These are phyloP conservation scores for Cyathus striatus DNA, from an alignment of 768 basidiomycete species.

Conservation along the genomic window DNA sequence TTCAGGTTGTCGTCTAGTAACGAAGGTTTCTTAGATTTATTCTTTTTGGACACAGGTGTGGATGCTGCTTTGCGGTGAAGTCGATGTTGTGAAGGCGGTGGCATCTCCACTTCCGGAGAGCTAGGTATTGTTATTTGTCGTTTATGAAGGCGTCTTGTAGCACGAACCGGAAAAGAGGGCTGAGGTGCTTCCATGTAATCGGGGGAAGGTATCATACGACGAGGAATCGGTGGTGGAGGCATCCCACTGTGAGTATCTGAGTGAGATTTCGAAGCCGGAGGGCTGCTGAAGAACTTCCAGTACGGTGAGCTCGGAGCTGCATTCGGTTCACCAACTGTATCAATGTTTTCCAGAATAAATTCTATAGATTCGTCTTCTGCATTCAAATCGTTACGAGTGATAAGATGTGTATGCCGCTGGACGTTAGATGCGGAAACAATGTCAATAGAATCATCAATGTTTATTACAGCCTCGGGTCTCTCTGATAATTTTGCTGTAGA, in stretches of 20 bases:
- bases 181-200: constrained; percentile 12
- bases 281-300: neutral
- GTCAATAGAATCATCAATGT: neutral
- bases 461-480: no score
- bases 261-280: no score
- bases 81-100: constrained; percentile 31
- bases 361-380: constrained; percentile 22
- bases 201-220: constrained; percentile 1
- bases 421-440: neutral
- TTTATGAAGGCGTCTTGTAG: constrained; percentile 13
- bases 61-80: constrained; percentile 28
- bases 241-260: constrained; percentile 11
- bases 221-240: constrained; percentile 22
- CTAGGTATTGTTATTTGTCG: constrained; percentile 25
- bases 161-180: constrained; percentile 22
- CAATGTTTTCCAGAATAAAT: constrained; percentile 4
- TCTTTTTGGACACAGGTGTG: constrained; percentile 15
- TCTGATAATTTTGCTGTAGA: no score
- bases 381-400: constrained; percentile 5
- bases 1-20: constrained; percentile 21
- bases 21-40: constrained; percentile 17
- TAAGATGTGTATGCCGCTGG: neutral
- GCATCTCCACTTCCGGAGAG: constrained; percentile 18
- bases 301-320: constrained; percentile 4
- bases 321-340: constrained; percentile 2